Conservation (phyloP, 768 basidiomycete genomes). For the Kwoniella dejecticola region DNA sequence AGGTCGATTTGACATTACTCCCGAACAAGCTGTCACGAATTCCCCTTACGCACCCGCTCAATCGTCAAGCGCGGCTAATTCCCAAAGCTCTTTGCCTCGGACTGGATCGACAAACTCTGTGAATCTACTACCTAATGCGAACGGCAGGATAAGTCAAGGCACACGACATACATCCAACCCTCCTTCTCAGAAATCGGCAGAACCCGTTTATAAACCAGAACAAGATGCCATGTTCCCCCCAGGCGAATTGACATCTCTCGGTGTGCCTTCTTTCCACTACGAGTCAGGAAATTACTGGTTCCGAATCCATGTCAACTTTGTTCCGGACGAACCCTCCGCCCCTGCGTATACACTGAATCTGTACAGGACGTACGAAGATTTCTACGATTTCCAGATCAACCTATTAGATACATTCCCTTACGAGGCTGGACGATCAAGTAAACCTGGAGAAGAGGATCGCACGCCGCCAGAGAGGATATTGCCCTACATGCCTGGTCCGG, state of each 20-base stretch:
- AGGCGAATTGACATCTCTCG: slow-evolving; percentile 81
- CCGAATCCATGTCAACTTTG: slow-evolving; percentile 83
- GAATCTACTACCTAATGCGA: slow-evolving; percentile 7
- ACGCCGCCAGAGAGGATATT: slow-evolving; percentile 67
- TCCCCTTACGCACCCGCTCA: slow-evolving; percentile 40
- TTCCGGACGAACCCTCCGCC: slow-evolving; percentile 67
- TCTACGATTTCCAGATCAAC: slow-evolving; percentile 93
- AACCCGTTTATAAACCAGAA: slow-evolving; percentile 42
- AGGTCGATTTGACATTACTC: slow-evolving; percentile 75
- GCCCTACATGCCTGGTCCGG: slow-evolving; percentile 97
- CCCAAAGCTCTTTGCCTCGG: slow-evolving; percentile 22
- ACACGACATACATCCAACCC: background rate
- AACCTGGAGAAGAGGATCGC: slow-evolving; percentile 34
- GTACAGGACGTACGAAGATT: slow-evolving; percentile 95
- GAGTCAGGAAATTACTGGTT: slow-evolving; percentile 98
- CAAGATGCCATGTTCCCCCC: slow-evolving; percentile 46
- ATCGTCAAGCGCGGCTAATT: slow-evolving; percentile 1
- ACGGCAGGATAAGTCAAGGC: slow-evolving; percentile 5
- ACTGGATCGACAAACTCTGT: slow-evolving; percentile 24
- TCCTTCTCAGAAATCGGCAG: background rate
- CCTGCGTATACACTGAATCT: slow-evolving; percentile 69
- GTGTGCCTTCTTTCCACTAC: slow-evolving; percentile 94
- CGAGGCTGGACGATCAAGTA: slow-evolving; percentile 74
- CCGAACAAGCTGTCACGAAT: slow-evolving; percentile 53
- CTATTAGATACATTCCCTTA: slow-evolving; percentile 83